Base-by-base conservation (phyloP, 331 rosid genomes). In the Acacia concinna region DNA sequence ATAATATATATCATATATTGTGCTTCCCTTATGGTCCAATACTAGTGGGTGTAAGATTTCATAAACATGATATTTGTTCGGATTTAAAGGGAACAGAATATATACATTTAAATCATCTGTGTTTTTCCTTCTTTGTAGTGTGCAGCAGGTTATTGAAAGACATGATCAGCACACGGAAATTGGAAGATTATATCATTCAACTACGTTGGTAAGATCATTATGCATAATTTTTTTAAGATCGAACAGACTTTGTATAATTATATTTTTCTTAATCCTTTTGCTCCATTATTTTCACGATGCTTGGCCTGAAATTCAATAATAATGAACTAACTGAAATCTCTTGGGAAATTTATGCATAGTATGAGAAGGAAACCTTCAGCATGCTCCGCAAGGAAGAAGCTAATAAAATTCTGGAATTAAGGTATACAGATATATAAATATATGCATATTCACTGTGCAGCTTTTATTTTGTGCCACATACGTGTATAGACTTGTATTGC, bases 111-210 rank as follows among this genome's bases (percentile, higher is more conserved):
- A 43, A 41, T 41, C 25, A 47, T 41, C 11, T 6, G 6, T 67
- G 21, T 64, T 38, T 75, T 73, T 66, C 77, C 54, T 73, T 65
- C 6, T 23, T 5, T 27, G 20, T 28, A 87, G 91, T 68, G 37
- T 83, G 89, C 77, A 74, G 63, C 82, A 85, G 80, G 75, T 85
- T 44, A 44, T 85, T 31, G 70, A 74, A 78, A 80, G 78, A 46
- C 72, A 52, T 75, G 31, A 71, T 49, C 56, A 35, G 76, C 40
- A 69, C 9, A 56, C 78, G 1, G 25, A 65, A 5, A 18, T 27
- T 59, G 37, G 21, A 28, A 56, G 40, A 47, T 15, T 60, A 23
- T 43, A 51, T 62, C 85, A 68, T 74, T 71, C 80, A 43, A 44
- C 81, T 38, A 25, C 62, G n/a, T 67, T 76, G 68, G 68, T 62